Percentiles rank a stretch among this genome's conserved stretches.
phyloP scores from a whole-genome alignment of 768 basidiomycete genomes.

The Gautieria morchelliformis region DNA sequence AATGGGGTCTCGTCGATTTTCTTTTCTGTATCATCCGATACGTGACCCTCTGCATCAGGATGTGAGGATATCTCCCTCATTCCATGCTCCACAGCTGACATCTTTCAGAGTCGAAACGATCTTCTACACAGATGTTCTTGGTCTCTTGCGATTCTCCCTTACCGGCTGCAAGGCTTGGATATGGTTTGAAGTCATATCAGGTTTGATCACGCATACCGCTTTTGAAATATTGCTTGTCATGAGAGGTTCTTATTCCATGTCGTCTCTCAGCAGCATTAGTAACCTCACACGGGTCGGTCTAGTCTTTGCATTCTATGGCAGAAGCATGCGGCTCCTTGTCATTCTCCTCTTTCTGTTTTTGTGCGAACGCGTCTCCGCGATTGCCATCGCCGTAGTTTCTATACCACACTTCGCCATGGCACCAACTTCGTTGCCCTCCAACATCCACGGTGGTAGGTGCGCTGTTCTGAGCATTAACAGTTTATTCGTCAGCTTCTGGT shows the following conservation, averaged over 20 bases:
- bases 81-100: background rate
- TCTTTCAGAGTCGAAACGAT: background rate
- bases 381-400: background rate
- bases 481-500: slow-evolving; percentile 1
- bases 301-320: slow-evolving; percentile 5
- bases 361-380: background rate
- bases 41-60: background rate
- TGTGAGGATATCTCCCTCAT: background rate
- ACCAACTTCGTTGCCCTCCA: background rate
- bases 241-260: background rate
- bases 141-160: background rate
- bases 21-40: slow-evolving; percentile 5
- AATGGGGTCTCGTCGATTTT: background rate
- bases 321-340: background rate
- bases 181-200: background rate
- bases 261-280: background rate
- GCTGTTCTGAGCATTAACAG: background rate
- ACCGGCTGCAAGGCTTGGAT: background rate
- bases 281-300: background rate
- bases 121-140: slow-evolving; percentile 2
- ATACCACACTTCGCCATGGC: background rate
- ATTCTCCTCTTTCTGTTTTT: background rate
- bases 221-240: slow-evolving; percentile 1
- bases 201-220: background rate
- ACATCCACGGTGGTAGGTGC: background rate